Base-by-base conservation (phyloP, 208 protist genomes). In the Trichomonas vaginalis region DNA sequence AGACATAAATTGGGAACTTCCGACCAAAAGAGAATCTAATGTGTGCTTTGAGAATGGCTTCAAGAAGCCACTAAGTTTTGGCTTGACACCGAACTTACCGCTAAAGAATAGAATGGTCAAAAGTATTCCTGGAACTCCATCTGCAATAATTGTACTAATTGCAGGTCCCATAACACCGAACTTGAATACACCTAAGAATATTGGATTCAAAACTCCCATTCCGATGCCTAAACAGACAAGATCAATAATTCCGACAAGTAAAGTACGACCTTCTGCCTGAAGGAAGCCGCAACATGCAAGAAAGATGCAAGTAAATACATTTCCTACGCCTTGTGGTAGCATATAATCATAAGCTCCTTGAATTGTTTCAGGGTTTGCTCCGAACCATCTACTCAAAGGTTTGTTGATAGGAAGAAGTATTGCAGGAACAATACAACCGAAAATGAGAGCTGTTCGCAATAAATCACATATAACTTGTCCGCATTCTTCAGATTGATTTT, bases 381-480 rank as follows among this genome's bases (percentile, higher is more conserved):
- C 79, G 45, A 86, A 86, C 79, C 79, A 86, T 10, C 6, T 2
- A 6, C 14, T 37, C 4, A 86, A 23, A 9, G 79, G 79, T 8
- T 15, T 42, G 4, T 27, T 42, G 23, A 3, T 12, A 42, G 79
- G 79, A 45, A 42, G 6, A 17, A 86, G 45, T 42, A 86, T 42
- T 9, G 79, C 79, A 9, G 79, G 79, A 37, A 86, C 79, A 86
- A 86, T 45, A 17, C 37, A 42, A n/a, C 79, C 79, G 17, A 2
- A 39, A 45, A 86, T 4, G 17, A 86, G 17, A 9, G 35, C 2
- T 0, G 6, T 17, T 86, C 79, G 4, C 37, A 86, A 45, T 86
- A 86, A 86, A 86, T 80, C 62, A n/a, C 62, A 80, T 35, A 80
- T 80, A n/a, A 80, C 62, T 80, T 80, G 62, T 80, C 62, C 62